phyloP scores from a whole-genome alignment of 768 basidiomycete genomes.

The Amylocystis lapponica region DNA sequence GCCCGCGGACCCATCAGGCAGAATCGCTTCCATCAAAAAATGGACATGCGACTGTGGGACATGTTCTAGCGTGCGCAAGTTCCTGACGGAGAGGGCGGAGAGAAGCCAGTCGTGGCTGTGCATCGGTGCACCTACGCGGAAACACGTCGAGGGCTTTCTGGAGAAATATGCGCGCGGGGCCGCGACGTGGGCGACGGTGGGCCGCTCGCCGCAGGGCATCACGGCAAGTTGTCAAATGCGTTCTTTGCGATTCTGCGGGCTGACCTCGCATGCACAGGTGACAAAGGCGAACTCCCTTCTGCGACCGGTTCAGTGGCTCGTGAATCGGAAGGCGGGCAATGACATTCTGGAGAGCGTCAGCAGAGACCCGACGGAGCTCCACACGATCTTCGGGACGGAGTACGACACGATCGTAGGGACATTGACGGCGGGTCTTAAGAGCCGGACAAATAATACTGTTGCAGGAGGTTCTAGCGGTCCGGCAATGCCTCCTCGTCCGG shows the following conservation, averaged over 20 bases:
- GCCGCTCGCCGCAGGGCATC: slow-evolving; percentile 8
- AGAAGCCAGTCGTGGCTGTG: neutral
- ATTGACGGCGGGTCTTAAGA: neutral
- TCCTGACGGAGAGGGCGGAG: slow-evolving; percentile 1
- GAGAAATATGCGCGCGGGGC: neutral
- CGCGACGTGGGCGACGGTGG: slow-evolving; percentile 8
- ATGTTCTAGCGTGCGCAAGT: slow-evolving; percentile 3
- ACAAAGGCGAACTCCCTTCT: slow-evolving; percentile 3
- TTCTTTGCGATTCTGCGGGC: neutral
- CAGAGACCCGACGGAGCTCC: neutral
- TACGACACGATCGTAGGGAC: slow-evolving; percentile 1
- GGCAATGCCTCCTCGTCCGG: no score
- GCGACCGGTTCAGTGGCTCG: neutral
- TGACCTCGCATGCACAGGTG: slow-evolving; percentile 4
- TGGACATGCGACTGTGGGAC: slow-evolving; percentile 8
- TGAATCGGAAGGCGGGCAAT: neutral
- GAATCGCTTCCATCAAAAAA: neutral
- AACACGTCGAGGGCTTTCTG: slow-evolving; percentile 13
- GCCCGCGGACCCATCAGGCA: slow-evolving; percentile 1
- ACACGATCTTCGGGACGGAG: slow-evolving; percentile 2
- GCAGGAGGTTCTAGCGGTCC: no score
- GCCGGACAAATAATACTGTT: no score
- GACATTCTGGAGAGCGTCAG: neutral
- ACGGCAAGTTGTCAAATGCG: no score
- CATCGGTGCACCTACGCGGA: slow-evolving; percentile 7